phyloP scores from a whole-genome alignment of 2,329 filamentous ascomycete genomes.

The Byssoonygena ceratinophila region DNA sequence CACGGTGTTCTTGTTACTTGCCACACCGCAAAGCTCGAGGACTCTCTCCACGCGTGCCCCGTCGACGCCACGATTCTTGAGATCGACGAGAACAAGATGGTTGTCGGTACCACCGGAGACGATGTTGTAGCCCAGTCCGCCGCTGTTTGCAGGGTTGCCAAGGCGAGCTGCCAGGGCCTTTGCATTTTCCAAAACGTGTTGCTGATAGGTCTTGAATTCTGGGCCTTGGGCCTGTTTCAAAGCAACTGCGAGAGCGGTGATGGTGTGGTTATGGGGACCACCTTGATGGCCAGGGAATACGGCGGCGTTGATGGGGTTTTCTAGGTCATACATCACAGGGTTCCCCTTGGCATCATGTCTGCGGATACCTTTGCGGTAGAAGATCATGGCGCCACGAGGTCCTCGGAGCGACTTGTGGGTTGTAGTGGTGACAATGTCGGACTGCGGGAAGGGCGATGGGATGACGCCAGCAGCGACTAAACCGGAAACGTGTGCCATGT shows the following conservation, averaged over 20 bases:
- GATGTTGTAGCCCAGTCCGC: slow-evolving; percentile 77
- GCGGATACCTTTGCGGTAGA: slow-evolving; percentile 95
- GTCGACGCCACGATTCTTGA: slow-evolving; percentile 76
- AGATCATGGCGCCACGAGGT: slow-evolving; percentile 98
- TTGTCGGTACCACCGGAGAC: slow-evolving; percentile 94
- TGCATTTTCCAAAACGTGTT: slow-evolving; percentile 84
- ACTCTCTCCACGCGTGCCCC: slow-evolving; percentile 87
- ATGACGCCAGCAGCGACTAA: slow-evolving; percentile 88
- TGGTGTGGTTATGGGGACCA: slow-evolving; percentile 98
- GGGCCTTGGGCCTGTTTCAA: slow-evolving; percentile 83
- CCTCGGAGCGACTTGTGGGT: slow-evolving; percentile 98
- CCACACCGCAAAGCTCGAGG: slow-evolving; percentile 83
- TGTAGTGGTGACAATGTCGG: slow-evolving; percentile 95
- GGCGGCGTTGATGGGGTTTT: slow-evolving; percentile 94
- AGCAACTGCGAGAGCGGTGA: slow-evolving; percentile 89
- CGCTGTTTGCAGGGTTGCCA: slow-evolving; percentile 58
- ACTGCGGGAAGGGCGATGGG: slow-evolving; percentile 80
- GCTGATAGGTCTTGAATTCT: slow-evolving; percentile 90
- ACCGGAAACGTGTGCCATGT: slow-evolving; percentile 98
- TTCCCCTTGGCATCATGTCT: slow-evolving; percentile 87
- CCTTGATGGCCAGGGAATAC: slow-evolving; percentile 99
- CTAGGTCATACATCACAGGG: slow-evolving; percentile 81
- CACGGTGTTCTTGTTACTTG: slow-evolving; percentile 98
- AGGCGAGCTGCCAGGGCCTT: slow-evolving; percentile 69
- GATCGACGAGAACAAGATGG: slow-evolving; percentile 91